Conservation (phyloP, 2,329 filamentous ascomycete species). For the Trichoderma semiorbis region DNA sequence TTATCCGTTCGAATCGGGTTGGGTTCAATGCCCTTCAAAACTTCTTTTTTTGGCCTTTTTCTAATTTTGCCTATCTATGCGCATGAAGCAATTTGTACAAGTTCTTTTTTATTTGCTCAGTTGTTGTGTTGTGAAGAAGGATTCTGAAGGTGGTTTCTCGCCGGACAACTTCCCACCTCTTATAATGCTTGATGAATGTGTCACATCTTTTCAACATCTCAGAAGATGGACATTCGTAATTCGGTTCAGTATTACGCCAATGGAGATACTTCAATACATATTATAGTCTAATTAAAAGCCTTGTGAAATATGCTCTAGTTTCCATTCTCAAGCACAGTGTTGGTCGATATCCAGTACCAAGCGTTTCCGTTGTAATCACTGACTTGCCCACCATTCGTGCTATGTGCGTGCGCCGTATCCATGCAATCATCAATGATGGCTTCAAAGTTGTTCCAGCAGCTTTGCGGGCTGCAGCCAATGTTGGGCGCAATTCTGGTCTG, state of each 20-base stretch:
- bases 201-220: neutral
- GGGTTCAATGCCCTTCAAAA: slow-evolving; percentile 15
- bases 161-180: accelerated
- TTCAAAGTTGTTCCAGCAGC: neutral
- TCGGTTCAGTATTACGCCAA: accelerated
- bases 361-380: neutral
- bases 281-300: neutral
- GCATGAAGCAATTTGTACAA: neutral
- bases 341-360: neutral
- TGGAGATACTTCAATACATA: accelerated
- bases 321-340: neutral
- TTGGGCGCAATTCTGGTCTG: neutral
- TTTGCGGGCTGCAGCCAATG: neutral
- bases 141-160: neutral
- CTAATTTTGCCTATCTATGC: neutral
- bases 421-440: neutral
- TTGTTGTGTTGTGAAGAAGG: neutral
- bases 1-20: slow-evolving; percentile 18
- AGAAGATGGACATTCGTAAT: accelerated
- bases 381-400: neutral
- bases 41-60: neutral
- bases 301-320: neutral
- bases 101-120: neutral
- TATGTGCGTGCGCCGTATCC: neutral
- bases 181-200: neutral